Percentiles rank a stretch among this genome's conserved stretches.
Evolutionary conservation across 345 rosid species (phyloP).

Genomic region (Chamaenerion angustifolium): DNA sequence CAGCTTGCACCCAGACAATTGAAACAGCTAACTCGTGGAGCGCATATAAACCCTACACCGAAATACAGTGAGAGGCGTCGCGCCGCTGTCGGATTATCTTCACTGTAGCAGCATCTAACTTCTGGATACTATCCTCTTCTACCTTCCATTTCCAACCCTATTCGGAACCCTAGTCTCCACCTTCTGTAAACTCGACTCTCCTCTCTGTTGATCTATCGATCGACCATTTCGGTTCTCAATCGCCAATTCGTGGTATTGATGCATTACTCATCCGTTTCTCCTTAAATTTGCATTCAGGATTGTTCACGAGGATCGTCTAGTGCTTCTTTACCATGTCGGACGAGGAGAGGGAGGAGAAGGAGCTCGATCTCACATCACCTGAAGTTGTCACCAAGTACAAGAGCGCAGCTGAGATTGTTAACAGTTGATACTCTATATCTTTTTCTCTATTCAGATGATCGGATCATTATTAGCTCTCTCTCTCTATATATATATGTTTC

Average conservation of each 20-base stretch:
- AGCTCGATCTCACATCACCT: slow-evolving; percentile 82
- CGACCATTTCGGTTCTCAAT: not conserved
- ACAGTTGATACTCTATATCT: slow-evolving; percentile 32
- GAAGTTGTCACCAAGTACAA: slow-evolving; percentile 97
- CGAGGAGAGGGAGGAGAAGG: slow-evolving; percentile 96
- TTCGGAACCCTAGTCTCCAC: too few relatives aligned
- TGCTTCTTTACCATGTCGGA: slow-evolving; percentile 63
- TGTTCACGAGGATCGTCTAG: not conserved
- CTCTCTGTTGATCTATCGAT: too few relatives aligned
- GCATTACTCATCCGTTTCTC: not conserved
- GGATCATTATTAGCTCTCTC: not conserved
- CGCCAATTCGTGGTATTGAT: not conserved
- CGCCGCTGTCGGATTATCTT: not conserved
- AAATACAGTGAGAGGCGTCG: not conserved
- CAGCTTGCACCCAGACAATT: too few relatives aligned
- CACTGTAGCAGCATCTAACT: not conserved
- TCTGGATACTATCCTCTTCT: not conserved
- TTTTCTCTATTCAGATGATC: not conserved
- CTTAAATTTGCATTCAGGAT: not conserved
- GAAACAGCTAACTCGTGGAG: not conserved
- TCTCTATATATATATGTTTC: too few relatives aligned
- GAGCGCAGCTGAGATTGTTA: slow-evolving; percentile 90
- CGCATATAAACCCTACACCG: not conserved
- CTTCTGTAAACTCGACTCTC: too few relatives aligned
- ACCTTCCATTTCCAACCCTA: too few relatives aligned